These are phyloP conservation scores for Helichrysum umbraculigerum DNA, from an alignment of 129 eudicot genomes.

Conservation along the genomic window DNA sequence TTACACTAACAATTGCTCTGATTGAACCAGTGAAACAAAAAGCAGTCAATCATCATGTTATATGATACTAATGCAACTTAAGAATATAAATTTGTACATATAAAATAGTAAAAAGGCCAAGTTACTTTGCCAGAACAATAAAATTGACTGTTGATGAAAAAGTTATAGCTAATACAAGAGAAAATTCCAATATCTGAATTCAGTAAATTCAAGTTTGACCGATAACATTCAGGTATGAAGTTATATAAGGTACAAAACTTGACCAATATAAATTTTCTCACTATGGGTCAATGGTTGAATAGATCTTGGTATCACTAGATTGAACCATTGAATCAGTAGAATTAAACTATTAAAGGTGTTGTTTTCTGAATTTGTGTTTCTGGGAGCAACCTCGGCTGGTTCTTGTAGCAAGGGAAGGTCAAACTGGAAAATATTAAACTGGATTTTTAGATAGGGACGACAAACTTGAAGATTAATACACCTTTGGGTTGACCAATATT, in stretches of 20 bases:
- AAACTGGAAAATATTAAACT: neutral
- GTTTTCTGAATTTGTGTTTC: neutral
- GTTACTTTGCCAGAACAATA: neutral
- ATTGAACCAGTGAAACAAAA: neutral
- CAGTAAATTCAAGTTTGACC: neutral
- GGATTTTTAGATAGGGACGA: neutral
- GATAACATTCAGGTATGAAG: neutral
- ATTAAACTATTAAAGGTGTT: neutral
- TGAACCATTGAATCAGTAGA: neutral
- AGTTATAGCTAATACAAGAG: neutral
- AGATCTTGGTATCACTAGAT: no score
- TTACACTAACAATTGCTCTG: neutral
- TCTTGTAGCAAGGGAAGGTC: neutral
- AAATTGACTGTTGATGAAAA: neutral
- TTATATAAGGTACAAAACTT: no score
- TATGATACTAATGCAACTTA: neutral
- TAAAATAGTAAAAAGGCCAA: neutral
- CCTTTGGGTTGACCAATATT: neutral
- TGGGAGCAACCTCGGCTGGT: neutral
- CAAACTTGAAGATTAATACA: neutral
- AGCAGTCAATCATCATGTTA: conserved; percentile 1
- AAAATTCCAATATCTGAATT: neutral
- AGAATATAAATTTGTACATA: neutral
- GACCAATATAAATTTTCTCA: neutral
- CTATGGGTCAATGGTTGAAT: no score